These are phyloP conservation scores for Patellifolia procumbens DNA, from an alignment of 179 eudicot genomes.

Conservation along the genomic window DNA sequence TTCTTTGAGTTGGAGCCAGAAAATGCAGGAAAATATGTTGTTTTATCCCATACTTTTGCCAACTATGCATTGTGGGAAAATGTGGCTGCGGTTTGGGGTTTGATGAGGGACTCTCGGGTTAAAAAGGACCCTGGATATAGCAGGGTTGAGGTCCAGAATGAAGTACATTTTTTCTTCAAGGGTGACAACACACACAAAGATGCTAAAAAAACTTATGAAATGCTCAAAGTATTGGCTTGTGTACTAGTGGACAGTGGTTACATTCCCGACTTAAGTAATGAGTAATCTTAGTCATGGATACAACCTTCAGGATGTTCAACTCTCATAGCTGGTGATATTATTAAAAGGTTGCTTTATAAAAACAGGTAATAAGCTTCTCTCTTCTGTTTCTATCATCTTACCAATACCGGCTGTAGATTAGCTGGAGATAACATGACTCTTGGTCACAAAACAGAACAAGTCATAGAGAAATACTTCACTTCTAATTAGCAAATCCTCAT, in stretches of 20 bases:
- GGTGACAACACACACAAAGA: constrained; percentile 61
- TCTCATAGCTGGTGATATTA: constrained; percentile 6
- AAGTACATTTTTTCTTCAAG: constrained; percentile 64
- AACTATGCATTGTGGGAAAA: constrained; percentile 69
- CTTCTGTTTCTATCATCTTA: neutral
- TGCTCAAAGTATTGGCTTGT: constrained; percentile 49
- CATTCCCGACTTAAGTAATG: constrained; percentile 30
- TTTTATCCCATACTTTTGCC: constrained; percentile 73
- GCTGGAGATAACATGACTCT: neutral
- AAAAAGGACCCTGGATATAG: constrained; percentile 85
- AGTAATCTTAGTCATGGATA: constrained; percentile 22
- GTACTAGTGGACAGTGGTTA: constrained; percentile 46
- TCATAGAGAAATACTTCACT: neutral
- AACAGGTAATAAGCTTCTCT: constrained; percentile 3
- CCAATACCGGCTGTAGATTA: neutral
- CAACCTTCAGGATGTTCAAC: neutral
- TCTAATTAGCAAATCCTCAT: neutral
- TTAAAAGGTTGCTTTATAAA: constrained; percentile 12
- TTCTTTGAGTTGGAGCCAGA: constrained; percentile 71
- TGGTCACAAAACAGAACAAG: neutral
- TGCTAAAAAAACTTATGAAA: constrained; percentile 45
- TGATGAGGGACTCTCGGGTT: constrained; percentile 66
- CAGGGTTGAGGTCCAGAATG: constrained; percentile 73
- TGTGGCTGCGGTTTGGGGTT: constrained; percentile 73
- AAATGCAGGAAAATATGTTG: constrained; percentile 84